Evolutionary conservation across 805 yeast genomes (phyloP), one percentile per base, ranked within the genome.

Genomic region (Lipomyces sp.): DNA sequence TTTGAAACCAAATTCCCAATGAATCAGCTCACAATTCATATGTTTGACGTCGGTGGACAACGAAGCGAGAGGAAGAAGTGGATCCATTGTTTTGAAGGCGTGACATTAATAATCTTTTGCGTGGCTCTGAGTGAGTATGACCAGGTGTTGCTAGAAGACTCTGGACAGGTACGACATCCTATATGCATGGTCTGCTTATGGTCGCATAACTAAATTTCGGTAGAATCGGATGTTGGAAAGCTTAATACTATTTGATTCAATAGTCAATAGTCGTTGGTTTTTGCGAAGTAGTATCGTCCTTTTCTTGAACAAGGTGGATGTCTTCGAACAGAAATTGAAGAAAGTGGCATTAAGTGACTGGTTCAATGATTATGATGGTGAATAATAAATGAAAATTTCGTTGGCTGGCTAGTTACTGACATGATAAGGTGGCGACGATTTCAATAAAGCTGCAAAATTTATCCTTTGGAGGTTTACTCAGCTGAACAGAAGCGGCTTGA

Each of bases 1-100:
- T 90, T 88, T 73, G 97, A 92, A 76, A 87, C 91, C 65, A 82
- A 84, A 64, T 90, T 93, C 73, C 87, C 86, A 66, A 84, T 92
- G 85, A 92, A 90, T 56, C 87, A 86, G 34, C 76, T 87, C 53
- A 83, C 84, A 72, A 79, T 88, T 59, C 90, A 87, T 73, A 81
- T 89, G 72, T 87, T 81, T 74, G 98, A 93, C 77, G 97, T 93
- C 58, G 98, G 98, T 69, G 98, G 98, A 1, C 99, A 95, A 78
- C 83, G 99, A 73, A 87, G 96, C 2, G 99, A 95, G 80, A 87
- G 99, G 62, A 90, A 90, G 75, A 94, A 95, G 78, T 95, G 99
- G 99, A 92, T 95, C 69, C 96, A 95, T 78, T 91, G 97, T 75
- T 95, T 95, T 74, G 97, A 92, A 77, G 92, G 92, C 73, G 97